phyloP scores from a whole-genome alignment of 1,284 basidiomycete species.

The Spongispora temasekensis region DNA sequence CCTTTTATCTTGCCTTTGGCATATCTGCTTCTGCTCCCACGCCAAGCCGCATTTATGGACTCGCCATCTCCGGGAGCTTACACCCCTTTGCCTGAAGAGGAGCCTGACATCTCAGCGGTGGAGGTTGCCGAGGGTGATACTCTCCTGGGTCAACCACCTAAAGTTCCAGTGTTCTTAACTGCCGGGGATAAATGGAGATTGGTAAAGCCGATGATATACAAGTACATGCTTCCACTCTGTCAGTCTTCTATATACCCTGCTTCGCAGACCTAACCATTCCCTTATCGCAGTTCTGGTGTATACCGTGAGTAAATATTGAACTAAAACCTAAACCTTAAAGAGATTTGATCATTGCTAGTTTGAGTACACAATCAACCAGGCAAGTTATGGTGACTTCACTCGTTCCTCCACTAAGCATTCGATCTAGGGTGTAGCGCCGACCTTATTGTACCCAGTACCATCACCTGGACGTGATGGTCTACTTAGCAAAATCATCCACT shows the following conservation, averaged over 20 bases:
- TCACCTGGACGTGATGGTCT: conserved; percentile 56
- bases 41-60: conserved; percentile 47
- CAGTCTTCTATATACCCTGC: conserved; percentile 34
- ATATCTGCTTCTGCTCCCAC: conserved; percentile 77
- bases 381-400: conserved; percentile 33
- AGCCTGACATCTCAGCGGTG: conserved; percentile 42
- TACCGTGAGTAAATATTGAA: conserved; percentile 53
- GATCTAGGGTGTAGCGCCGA: conserved; percentile 81
- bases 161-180: conserved; percentile 50
- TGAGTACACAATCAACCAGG: conserved; percentile 93
- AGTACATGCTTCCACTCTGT: conserved; percentile 85
- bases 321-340: not conserved
- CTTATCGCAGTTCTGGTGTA: conserved; percentile 67
- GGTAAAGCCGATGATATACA: conserved; percentile 69
- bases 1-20: conserved; percentile 76
- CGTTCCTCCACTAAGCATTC: not conserved
- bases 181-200: conserved; percentile 75
- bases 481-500: conserved; percentile 77
- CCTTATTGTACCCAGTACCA: conserved; percentile 88
- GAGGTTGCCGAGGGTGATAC: conserved; percentile 38
- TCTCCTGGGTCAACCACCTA: conserved; percentile 32
- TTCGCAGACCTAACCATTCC: conserved; percentile 7
- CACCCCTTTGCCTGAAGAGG: conserved; percentile 50
- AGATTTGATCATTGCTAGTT: conserved; percentile 51
- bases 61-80: conserved; percentile 51